Conservation (phyloP, 805 yeast species). For the Myxozyma neotropica region DNA sequence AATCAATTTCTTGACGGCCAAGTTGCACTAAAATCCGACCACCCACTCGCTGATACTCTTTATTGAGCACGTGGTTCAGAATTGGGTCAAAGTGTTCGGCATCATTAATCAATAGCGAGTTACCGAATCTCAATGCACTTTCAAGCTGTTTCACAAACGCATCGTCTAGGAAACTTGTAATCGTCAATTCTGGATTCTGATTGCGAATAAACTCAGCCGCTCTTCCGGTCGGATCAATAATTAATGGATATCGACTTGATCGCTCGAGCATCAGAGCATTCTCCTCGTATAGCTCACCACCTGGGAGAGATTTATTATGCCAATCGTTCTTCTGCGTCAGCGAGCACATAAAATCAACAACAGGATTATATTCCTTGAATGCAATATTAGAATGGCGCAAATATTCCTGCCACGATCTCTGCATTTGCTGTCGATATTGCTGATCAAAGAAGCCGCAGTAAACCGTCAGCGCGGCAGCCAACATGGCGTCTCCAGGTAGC, state of each 20-base stretch:
- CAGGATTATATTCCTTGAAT: constrained; percentile 45
- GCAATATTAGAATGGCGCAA: constrained; percentile 46
- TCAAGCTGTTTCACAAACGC: constrained; percentile 70
- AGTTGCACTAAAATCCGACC: constrained; percentile 65
- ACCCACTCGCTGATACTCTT: constrained; percentile 65
- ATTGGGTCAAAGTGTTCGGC: constrained; percentile 82
- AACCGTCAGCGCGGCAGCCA: constrained; percentile 62
- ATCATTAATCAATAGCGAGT: constrained; percentile 68
- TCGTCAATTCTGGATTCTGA: constrained; percentile 37
- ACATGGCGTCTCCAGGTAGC: constrained; percentile 64
- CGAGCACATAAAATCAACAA: constrained; percentile 47
- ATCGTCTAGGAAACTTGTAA: constrained; percentile 72
- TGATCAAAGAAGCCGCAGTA: constrained; percentile 66
- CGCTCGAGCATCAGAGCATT: constrained; percentile 59
- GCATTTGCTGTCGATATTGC: constrained; percentile 46
- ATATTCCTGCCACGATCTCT: constrained; percentile 45
- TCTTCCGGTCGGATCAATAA: constrained; percentile 72
- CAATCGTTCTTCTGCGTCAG: constrained; percentile 52
- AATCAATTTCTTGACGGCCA: constrained; percentile 67
- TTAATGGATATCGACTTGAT: constrained; percentile 51
- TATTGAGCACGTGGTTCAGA: constrained; percentile 60
- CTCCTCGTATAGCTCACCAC: constrained; percentile 64
- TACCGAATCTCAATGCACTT: constrained; percentile 83
- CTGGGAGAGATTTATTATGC: constrained; percentile 56
- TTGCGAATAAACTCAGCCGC: constrained; percentile 49